Evolutionary conservation across 1,284 basidiomycete genomes (phyloP).

Genomic region (Naganishia albida): DNA sequence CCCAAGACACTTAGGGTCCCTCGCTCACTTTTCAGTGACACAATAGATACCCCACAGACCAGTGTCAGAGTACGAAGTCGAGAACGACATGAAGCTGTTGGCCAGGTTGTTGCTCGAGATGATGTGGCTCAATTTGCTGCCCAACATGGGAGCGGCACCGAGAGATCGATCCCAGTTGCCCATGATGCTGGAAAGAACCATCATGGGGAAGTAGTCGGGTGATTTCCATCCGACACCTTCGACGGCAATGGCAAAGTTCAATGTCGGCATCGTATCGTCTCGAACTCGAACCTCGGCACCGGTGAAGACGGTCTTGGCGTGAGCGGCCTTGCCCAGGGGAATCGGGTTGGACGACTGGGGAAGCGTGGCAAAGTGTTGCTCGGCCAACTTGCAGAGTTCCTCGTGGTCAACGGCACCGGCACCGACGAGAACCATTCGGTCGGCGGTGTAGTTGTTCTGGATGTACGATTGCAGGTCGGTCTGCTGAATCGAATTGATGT

Average conservation of each 20-base stretch:
- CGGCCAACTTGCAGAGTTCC: conserved; percentile 90
- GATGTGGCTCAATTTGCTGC: conserved; percentile 87
- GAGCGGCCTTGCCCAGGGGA: conserved; percentile 73
- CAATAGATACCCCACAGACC: conserved; percentile 99
- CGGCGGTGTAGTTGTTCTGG: conserved; percentile 96
- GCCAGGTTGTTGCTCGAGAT: conserved; percentile 93
- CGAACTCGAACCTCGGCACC: conserved; percentile 95
- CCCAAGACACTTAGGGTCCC: neutral
- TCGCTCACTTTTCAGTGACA: conserved; percentile 77
- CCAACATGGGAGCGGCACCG: conserved; percentile 84
- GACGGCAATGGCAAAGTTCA: conserved; percentile 94
- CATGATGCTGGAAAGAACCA: conserved; percentile 96
- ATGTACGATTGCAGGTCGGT: conserved; percentile 90
- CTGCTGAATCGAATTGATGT: conserved; percentile 93
- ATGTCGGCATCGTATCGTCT: conserved; percentile 85
- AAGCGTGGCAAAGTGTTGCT: conserved; percentile 88
- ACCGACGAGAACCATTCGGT: conserved; percentile 98
- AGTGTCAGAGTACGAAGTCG: conserved; percentile 98
- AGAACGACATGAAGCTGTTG: conserved; percentile 99
- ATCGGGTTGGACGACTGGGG: conserved; percentile 87
- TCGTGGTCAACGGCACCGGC: conserved; percentile 92
- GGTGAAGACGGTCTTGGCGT: conserved; percentile 77
- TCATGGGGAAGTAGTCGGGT: conserved; percentile 99
- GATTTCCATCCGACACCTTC: conserved; percentile 98
- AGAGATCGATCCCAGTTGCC: conserved; percentile 99